Evolutionary conservation across 306 rosid genomes (phyloP).

Genomic region (Arachis stenosperma): DNA sequence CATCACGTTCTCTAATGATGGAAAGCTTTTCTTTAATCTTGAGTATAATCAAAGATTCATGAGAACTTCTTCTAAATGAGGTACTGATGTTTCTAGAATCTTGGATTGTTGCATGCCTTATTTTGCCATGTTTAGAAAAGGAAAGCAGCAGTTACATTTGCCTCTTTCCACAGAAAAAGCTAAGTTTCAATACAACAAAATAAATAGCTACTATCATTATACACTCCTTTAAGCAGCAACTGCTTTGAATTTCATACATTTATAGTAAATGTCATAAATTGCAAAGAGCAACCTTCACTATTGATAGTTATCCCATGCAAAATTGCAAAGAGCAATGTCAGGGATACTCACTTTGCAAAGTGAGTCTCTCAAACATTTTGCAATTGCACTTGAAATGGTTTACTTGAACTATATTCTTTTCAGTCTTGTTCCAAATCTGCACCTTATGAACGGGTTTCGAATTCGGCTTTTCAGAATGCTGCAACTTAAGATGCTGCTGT

Average conservation of each 20-base stretch:
- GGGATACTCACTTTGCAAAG: too few species aligned
- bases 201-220: not conserved
- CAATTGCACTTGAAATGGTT: not conserved
- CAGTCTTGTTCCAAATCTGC: not conserved
- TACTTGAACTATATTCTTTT: not conserved
- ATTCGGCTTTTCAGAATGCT: constrained; percentile 51
- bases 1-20: not conserved
- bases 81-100: not conserved
- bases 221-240: not conserved
- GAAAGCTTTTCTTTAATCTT: not conserved
- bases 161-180: not conserved
- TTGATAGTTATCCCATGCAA: not conserved
- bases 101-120: constrained; percentile 1
- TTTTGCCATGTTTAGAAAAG: constrained; percentile 1
- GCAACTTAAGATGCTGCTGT: constrained; percentile 63
- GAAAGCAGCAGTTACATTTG: constrained; percentile 1
- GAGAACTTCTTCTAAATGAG: not conserved
- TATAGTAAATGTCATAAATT: not conserved
- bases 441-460: constrained; percentile 47
- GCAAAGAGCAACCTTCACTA: not conserved
- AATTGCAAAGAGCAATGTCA: not conserved
- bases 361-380: too few species aligned
- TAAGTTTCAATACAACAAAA: not conserved
- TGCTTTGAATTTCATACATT: not conserved
- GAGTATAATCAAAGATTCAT: not conserved